Conservation (phyloP, 2,329 filamentous ascomycete genomes). For the Aspergillus flavus region DNA sequence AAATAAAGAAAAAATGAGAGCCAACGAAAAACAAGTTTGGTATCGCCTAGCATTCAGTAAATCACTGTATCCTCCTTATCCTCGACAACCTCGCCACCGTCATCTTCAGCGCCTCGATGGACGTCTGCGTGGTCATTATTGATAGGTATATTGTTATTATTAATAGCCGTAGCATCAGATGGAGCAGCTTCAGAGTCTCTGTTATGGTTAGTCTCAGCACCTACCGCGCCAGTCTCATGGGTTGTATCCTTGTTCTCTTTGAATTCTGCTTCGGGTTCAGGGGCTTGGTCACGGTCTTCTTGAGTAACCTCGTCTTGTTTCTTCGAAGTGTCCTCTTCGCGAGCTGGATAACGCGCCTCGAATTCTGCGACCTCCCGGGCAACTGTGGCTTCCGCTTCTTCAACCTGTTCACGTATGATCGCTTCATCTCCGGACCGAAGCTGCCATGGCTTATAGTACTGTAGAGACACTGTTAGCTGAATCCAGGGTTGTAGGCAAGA, state of each 20-base stretch:
- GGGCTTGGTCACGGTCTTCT: conserved; percentile 27
- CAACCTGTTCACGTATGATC: conserved; percentile 69
- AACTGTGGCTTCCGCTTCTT: conserved; percentile 65
- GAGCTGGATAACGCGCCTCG: conserved; percentile 48
- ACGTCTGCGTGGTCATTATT: conserved; percentile 45
- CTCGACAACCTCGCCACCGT: conserved; percentile 75
- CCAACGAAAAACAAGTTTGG: conserved; percentile 7
- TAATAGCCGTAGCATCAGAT: conserved; percentile 30
- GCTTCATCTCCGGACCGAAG: conserved; percentile 69
- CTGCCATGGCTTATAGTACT: conserved; percentile 90
- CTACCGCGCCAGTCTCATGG: conserved; percentile 45
- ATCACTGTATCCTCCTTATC: conserved; percentile 90
- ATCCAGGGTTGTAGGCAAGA: conserved; percentile 3
- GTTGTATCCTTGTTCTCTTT: conserved; percentile 40
- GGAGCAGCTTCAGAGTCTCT: conserved; percentile 16
- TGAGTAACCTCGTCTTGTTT: conserved; percentile 4
- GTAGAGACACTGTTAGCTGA: conserved; percentile 8
- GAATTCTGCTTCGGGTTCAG: conserved; percentile 18
- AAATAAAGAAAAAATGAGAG: not conserved
- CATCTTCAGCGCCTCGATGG: conserved; percentile 61
- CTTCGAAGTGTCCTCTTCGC: conserved; percentile 26
- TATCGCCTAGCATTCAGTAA: conserved; percentile 58
- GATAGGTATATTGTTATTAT: conserved; percentile 30
- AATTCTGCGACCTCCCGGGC: conserved; percentile 68
- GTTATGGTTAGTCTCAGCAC: conserved; percentile 24